Percentiles rank a stretch among this genome's conserved stretches.
phyloP scores from a whole-genome alignment of 148 eudicot genomes.

The Nyssa sinensis region DNA sequence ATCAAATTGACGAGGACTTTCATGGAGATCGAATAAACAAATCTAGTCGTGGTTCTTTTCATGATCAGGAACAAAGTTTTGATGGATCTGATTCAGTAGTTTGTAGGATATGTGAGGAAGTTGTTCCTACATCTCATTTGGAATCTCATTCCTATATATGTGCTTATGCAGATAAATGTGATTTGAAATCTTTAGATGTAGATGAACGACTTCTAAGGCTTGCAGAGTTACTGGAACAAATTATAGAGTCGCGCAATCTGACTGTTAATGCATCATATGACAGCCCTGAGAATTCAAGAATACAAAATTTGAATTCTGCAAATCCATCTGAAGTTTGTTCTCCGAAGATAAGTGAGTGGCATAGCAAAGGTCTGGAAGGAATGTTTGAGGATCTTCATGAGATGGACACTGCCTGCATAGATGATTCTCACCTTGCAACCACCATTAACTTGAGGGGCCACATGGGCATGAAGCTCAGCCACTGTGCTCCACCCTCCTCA shows the following conservation, averaged over 20 bases:
- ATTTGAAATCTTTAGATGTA: slow-evolving; percentile 33
- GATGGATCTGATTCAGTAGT: slow-evolving; percentile 47
- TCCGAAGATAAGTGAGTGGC: slow-evolving; percentile 52
- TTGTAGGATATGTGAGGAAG: slow-evolving; percentile 67
- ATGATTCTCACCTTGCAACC: slow-evolving; percentile 36
- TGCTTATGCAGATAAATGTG: slow-evolving; percentile 67
- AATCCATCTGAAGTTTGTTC: slow-evolving; percentile 39
- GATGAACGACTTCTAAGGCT: slow-evolving; percentile 49
- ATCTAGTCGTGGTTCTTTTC: slow-evolving; percentile 7
- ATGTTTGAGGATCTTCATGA: slow-evolving; percentile 75
- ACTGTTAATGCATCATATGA: slow-evolving; percentile 31
- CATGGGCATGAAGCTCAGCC: slow-evolving; percentile 42
- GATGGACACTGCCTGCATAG: slow-evolving; percentile 69
- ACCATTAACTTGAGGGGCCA: slow-evolving; percentile 35
- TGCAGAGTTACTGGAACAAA: slow-evolving; percentile 53
- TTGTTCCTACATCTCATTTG: slow-evolving; percentile 46
- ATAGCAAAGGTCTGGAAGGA: slow-evolving; percentile 54
- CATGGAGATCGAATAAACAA: slow-evolving; percentile 22
- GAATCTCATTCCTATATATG: slow-evolving; percentile 69
- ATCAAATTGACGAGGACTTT: slow-evolving; percentile 18
- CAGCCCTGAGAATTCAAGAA: slow-evolving; percentile 41
- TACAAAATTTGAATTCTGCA: slow-evolving; percentile 19
- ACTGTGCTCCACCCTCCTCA: slow-evolving; percentile 47
- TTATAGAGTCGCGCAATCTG: slow-evolving; percentile 38
- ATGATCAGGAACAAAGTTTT: slow-evolving; percentile 30